These are phyloP conservation scores for Microdochium trichocladiopsis DNA, from an alignment of 2,329 filamentous ascomycete genomes.

Conservation along the genomic window DNA sequence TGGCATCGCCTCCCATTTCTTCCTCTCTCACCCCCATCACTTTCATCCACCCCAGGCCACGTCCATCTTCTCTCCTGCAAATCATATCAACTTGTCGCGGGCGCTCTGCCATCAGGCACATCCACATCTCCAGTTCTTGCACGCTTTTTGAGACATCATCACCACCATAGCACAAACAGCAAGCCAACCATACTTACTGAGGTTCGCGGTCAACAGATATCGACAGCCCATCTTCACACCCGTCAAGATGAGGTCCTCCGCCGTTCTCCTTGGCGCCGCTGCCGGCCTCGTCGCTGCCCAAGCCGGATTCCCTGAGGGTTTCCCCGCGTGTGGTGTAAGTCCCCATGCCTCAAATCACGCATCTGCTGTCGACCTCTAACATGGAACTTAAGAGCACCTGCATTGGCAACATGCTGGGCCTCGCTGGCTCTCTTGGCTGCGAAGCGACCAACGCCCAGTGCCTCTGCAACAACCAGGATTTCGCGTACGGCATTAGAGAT, in stretches of 20 bases:
- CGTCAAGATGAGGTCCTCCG: conserved; percentile 42
- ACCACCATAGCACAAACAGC: conserved; percentile 21
- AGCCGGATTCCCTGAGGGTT: conserved; percentile 25
- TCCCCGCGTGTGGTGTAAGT: conserved; percentile 49
- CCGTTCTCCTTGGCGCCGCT: conserved; percentile 34
- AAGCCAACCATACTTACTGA: conserved; percentile 15
- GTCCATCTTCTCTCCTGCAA: not conserved
- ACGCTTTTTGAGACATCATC: conserved; percentile 9
- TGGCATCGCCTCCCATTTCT: not conserved
- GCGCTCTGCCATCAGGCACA: not conserved
- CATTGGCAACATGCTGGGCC: conserved; percentile 41
- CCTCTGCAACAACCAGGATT: conserved; percentile 32
- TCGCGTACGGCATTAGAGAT: conserved; percentile 29
- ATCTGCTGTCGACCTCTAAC: conserved; percentile 1
- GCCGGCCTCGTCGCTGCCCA: conserved; percentile 34
- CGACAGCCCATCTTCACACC: not conserved
- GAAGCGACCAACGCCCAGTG: conserved; percentile 23
- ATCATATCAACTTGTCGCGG: not conserved
- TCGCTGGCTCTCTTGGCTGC: conserved; percentile 40
- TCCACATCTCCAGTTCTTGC: conserved; percentile 3
- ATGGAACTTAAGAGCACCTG: conserved; percentile 34
- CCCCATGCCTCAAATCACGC: not conserved
- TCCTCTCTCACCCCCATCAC: not conserved
- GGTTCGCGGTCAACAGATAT: conserved; percentile 4
- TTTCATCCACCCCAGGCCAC: not conserved